Base-by-base conservation (phyloP, 805 yeast species). In the Zygosaccharomyces siamensis region DNA sequence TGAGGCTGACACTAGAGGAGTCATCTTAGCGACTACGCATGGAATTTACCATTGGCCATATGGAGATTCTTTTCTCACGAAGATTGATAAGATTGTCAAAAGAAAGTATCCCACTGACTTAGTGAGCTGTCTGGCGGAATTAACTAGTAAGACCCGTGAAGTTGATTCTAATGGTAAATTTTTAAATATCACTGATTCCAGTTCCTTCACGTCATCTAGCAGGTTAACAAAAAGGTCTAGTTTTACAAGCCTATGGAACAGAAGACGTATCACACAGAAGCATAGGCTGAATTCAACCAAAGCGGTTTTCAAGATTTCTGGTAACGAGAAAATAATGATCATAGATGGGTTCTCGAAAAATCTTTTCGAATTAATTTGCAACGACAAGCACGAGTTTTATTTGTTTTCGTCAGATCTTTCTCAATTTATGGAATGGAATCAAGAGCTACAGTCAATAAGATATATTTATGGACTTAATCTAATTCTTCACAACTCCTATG, bases 31-130 rank as follows among this genome's bases (percentile, higher is more conserved):
- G 0, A 60, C 68, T 1, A 56, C 52, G 24, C 14, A 43, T 14
- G 62, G 56, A 0, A 46, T 58, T 8, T 65, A 62, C 43, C 36
- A 51, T n/a, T 63, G 66, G 68, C 41, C 53, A 6, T 53, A 55
- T 35, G 52, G 50, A 3, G 41, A 51, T 2, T 32, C 46, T 5
- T 39, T 41, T 4, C 39, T 63, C 32, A 36, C 49, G 2, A 53
- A 52, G 43, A 42, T 65, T n/a, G 59, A 56, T 27, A 61, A 55
- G 46, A 49, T 57, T 1, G 51, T 54, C 5, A 48, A 48, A 31
- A 56, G 56, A 20, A 57, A 46, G 27, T 55, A 55, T 45, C 64
- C 67, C 3, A 43, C 28, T n/a, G 54, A 61, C 45, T 27, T 55
- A 21, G 47, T 56, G 1, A 46, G 48, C 5, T 56, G 62, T 7